Percentiles rank a stretch among this genome's conserved stretches.
These are phyloP conservation scores for Glycine latifolia DNA, from an alignment of 306 rosid species.

Conservation along the genomic window DNA sequence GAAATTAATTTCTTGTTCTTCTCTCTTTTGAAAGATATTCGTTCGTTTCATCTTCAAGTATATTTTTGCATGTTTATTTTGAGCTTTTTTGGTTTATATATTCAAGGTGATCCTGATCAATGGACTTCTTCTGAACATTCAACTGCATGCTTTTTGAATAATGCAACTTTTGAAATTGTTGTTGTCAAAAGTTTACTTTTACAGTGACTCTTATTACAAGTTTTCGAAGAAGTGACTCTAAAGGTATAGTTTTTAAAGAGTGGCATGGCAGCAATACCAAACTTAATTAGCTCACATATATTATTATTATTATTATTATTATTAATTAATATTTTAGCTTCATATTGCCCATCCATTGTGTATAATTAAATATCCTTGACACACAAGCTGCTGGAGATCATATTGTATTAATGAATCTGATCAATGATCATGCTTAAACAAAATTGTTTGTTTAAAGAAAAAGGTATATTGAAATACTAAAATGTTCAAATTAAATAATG, in stretches of 20 bases:
- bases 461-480: constrained; percentile 43
- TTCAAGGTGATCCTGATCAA: constrained; percentile 40
- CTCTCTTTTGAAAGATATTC: constrained; percentile 9
- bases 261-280: constrained; percentile 54
- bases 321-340: constrained; percentile 19
- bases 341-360: constrained; percentile 43
- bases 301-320: background rate
- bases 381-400: constrained; percentile 40
- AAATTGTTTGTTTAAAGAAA: constrained; percentile 46
- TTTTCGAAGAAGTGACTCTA: constrained; percentile 56
- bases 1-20: background rate
- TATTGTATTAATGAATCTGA: constrained; percentile 50
- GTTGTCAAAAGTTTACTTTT: constrained; percentile 57
- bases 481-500: constrained; percentile 45
- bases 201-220: constrained; percentile 56
- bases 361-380: constrained; percentile 9
- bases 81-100: constrained; percentile 21
- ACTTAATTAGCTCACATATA: constrained; percentile 25
- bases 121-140: constrained; percentile 54
- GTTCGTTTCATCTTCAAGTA: constrained; percentile 26
- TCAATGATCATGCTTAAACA: constrained; percentile 47
- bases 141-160: constrained; percentile 61
- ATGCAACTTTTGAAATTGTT: constrained; percentile 58
- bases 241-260: constrained; percentile 50
- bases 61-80: constrained; percentile 50